A percentile compares a stretch with the other conserved stretches of the same genome.
phyloP scores from a whole-genome alignment of 2,329 filamentous ascomycete genomes.

The Colletotrichum echinochloae region DNA sequence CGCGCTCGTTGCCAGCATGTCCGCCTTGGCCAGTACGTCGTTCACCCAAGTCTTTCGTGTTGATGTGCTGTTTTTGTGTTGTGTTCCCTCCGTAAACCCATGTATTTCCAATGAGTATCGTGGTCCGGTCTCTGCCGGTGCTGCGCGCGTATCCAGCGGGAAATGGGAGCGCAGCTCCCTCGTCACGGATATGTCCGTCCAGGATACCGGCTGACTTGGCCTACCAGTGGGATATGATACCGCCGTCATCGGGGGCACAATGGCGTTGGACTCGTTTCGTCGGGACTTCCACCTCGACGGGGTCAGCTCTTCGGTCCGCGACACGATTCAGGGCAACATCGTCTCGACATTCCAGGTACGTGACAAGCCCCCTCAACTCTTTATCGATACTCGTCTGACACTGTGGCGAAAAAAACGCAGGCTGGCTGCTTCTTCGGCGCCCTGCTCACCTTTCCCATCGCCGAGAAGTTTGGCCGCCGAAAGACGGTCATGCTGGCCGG shows the following conservation, averaged over 20 bases:
- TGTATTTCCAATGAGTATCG: too few relatives aligned
- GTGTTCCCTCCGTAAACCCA: too few relatives aligned
- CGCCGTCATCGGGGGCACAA: constrained; percentile 55
- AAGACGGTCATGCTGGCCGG: constrained; percentile 59
- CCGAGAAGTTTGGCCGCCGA: constrained; percentile 60
- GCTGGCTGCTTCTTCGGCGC: constrained; percentile 57
- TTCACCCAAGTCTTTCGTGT: too few relatives aligned
- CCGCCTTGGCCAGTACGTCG: constrained; percentile 44
- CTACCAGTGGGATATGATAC: constrained; percentile 52
- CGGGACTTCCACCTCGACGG: constrained; percentile 50
- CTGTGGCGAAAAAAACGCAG: constrained; percentile 48
- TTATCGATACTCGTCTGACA: accelerated
- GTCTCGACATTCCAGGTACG: constrained; percentile 39
- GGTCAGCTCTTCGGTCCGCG: constrained; percentile 44
- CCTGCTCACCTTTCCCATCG: constrained; percentile 58
- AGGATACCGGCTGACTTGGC: constrained; percentile 1
- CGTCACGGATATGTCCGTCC: neutral
- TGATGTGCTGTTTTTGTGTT: neutral
- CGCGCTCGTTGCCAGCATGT: constrained; percentile 47
- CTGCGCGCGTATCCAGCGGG: neutral
- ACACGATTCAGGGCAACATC: constrained; percentile 52
- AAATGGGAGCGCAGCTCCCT: neutral
- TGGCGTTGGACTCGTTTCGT: constrained; percentile 53
- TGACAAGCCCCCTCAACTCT: neutral
- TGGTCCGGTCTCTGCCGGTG: neutral